phyloP scores from a whole-genome alignment of 2,329 filamentous ascomycete species.

The Zasmidium cellare region DNA sequence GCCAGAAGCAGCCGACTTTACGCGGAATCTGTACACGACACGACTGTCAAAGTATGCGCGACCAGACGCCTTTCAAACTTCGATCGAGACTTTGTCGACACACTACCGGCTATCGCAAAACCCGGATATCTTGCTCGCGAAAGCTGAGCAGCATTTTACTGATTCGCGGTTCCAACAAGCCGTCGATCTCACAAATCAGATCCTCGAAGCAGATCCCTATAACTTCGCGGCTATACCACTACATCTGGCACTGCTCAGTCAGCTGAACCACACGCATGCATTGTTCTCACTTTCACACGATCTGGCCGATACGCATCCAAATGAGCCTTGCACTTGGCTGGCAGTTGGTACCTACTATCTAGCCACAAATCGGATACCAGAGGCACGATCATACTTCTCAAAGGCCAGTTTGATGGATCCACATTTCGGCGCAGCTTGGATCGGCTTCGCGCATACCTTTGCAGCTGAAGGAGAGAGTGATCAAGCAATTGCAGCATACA shows the following conservation, averaged over 20 bases:
- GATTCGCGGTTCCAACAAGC: slow-evolving; percentile 92
- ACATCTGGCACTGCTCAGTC: slow-evolving; percentile 86
- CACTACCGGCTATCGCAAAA: slow-evolving; percentile 88
- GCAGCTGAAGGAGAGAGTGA: slow-evolving; percentile 97
- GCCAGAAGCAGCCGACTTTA: slow-evolving; percentile 90
- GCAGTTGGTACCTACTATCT: slow-evolving; percentile 96
- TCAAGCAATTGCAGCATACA: slow-evolving; percentile 96
- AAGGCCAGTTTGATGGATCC: slow-evolving; percentile 98
- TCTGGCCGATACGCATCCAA: slow-evolving; percentile 84
- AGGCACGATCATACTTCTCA: slow-evolving; percentile 92
- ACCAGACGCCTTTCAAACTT: slow-evolving; percentile 75
- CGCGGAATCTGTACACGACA: slow-evolving; percentile 94
- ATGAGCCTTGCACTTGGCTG: slow-evolving; percentile 89
- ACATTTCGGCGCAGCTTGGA: slow-evolving; percentile 97
- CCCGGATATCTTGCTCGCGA: slow-evolving; percentile 84
- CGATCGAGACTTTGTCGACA: slow-evolving; percentile 86
- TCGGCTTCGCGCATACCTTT: slow-evolving; percentile 97
- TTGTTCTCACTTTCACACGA: slow-evolving; percentile 92
- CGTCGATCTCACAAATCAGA: slow-evolving; percentile 76
- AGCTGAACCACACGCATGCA: slow-evolving; percentile 81
- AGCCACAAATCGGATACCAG: slow-evolving; percentile 81
- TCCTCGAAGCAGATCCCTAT: slow-evolving; percentile 81
- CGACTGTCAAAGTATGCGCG: slow-evolving; percentile 93
- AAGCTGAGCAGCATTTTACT: slow-evolving; percentile 88
- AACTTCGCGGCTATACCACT: slow-evolving; percentile 87